Evolutionary conservation across 768 basidiomycete species (phyloP).

Genomic region (Pleurotus salmoneostramineus): DNA sequence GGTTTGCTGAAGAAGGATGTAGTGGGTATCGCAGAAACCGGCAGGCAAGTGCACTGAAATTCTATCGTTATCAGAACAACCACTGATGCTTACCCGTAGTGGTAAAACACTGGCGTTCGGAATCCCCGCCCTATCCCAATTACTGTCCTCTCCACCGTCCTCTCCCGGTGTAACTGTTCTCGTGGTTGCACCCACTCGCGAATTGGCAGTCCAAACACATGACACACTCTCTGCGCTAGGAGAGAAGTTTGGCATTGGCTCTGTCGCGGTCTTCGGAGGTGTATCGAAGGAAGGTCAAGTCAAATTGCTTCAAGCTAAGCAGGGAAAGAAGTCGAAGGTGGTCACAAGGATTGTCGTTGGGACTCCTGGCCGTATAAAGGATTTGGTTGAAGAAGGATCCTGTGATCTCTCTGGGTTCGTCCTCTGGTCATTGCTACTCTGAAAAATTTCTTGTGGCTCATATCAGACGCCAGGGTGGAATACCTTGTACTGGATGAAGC

Average conservation of each 20-base stretch:
- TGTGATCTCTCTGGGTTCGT: constrained; percentile 78
- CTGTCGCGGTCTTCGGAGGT: constrained; percentile 93
- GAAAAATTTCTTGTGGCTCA: not conserved
- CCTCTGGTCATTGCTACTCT: not conserved
- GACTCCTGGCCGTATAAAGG: constrained; percentile 91
- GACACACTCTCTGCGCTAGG: constrained; percentile 75
- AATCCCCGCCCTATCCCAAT: constrained; percentile 76
- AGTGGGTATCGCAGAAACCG: constrained; percentile 95
- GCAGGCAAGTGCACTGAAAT: constrained; percentile 48
- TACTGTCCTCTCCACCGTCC: constrained; percentile 39
- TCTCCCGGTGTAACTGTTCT: constrained; percentile 53
- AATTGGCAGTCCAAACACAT: constrained; percentile 94
- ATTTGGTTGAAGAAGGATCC: constrained; percentile 83
- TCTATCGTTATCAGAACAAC: not conserved
- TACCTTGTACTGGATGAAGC: constrained; percentile 98
- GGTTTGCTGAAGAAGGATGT: constrained; percentile 81
- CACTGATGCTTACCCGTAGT: constrained; percentile 28
- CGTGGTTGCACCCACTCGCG: constrained; percentile 92
- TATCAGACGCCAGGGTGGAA: constrained; percentile 51
- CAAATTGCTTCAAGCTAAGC: constrained; percentile 54
- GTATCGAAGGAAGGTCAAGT: constrained; percentile 86
- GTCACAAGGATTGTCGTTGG: constrained; percentile 83
- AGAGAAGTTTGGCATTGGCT: constrained; percentile 67
- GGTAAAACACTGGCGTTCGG: constrained; percentile 98
- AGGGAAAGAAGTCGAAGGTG: constrained; percentile 24